Evolutionary conservation across 2,329 filamentous ascomycete species (phyloP), one percentile per base, ranked within the genome.

Genomic region (Myriangium duriaei): DNA sequence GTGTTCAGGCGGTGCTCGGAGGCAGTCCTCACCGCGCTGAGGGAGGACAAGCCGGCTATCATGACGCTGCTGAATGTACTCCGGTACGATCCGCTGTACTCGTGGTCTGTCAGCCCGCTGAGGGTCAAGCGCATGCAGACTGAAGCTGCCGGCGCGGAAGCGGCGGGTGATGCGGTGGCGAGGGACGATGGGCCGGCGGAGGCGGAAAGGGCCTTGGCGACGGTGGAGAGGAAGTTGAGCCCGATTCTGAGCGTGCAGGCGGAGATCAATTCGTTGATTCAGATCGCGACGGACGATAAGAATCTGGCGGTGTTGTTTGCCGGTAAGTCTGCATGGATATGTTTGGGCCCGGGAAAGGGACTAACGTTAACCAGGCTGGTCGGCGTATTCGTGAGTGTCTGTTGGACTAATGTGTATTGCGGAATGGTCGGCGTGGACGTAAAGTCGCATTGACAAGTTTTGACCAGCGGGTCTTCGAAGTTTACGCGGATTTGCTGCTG

Each of bases 31-130:
- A 86, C 95, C 45, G 87, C 92, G 2, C 67, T 99, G 24, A 79
- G 91, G n/a, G 82, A 93, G 51, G 91, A 98, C 57, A 83, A 83
- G 10, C 92, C 94, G 56, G 87, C 81, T 31, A 98, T 99, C 63
- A 96, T 95, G 87, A 96, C 91, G 0, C 86, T 98, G 37, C 74
- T 99, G 13, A 92, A 98, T 54, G 92, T 98, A 14, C 66, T 99
- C 42, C 81, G 92, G n/a, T 96, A 95, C 60, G 91, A 99, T 67
- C 92, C 91, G 1, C 64, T 99, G 44, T 93, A 96, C 58, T 91
- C 78, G 43, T 99, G 91, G 91, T 88, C 84, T 24, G 78, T 95
- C 40, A 91, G 83, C 9, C 74, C 76, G 0, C 57, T 78, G 11
- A 69, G 76, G 34, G 70, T 76, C 40, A 76, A 74, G 55, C 68